phyloP scores from a whole-genome alignment of 2,329 filamentous ascomycete genomes.

The Didymella sp. region DNA sequence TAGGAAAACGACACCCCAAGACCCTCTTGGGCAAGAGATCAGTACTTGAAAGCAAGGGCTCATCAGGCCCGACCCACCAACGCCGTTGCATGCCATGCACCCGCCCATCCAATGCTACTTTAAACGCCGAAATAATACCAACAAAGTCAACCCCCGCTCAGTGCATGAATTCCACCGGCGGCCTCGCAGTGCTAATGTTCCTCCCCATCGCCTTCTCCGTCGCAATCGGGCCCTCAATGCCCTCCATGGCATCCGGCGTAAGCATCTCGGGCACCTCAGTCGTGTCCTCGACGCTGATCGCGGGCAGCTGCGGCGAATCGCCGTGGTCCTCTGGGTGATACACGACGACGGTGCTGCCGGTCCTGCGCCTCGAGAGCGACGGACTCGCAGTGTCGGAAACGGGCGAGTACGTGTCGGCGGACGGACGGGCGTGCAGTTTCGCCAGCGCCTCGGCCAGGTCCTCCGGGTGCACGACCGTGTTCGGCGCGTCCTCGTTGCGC shows the following conservation, averaged over 20 bases:
- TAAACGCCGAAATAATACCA: slow-evolving; percentile 22
- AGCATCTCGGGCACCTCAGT: slow-evolving; percentile 56
- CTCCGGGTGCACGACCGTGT: slow-evolving; percentile 69
- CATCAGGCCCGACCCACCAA: slow-evolving; percentile 20
- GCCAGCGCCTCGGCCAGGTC: slow-evolving; percentile 65
- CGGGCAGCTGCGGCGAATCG: slow-evolving; percentile 64
- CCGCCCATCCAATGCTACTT: slow-evolving; percentile 18
- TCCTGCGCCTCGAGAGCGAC: slow-evolving; percentile 40
- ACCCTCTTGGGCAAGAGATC: not conserved
- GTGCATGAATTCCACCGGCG: slow-evolving; percentile 51
- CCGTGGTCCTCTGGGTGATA: slow-evolving; percentile 70
- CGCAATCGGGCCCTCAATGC: slow-evolving; percentile 46
- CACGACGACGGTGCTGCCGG: slow-evolving; percentile 66
- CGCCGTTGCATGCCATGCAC: slow-evolving; percentile 35
- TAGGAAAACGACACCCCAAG: not conserved
- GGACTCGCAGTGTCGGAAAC: slow-evolving; percentile 35
- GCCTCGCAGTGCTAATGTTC: slow-evolving; percentile 45
- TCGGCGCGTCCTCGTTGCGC: slow-evolving; percentile 68
- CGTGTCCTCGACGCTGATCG: slow-evolving; percentile 69
- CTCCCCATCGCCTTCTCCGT: slow-evolving; percentile 45
- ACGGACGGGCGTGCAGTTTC: slow-evolving; percentile 55
- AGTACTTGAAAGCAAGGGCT: not conserved
- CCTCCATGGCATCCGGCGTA: slow-evolving; percentile 52
- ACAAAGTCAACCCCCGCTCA: slow-evolving; percentile 11
- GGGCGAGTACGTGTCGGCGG: slow-evolving; percentile 31